Evolutionary conservation across 768 basidiomycete genomes (phyloP), one percentile per base, ranked within the genome.

Genomic region (Pholiota conissans): DNA sequence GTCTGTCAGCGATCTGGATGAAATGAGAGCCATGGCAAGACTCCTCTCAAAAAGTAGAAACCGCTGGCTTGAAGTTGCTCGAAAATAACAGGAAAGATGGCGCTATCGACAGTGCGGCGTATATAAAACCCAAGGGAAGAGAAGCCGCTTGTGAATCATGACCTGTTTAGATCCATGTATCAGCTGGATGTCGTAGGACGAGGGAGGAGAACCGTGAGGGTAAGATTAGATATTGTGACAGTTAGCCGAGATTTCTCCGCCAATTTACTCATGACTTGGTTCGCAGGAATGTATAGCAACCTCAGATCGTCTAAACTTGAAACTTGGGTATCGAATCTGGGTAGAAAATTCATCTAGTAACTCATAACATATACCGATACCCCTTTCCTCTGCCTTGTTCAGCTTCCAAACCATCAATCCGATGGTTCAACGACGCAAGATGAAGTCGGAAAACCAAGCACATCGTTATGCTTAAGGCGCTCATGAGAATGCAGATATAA

Each of bases 401-500:
- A 56, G 65, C 63, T 49, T 82, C 82, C 47, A 72, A 70, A 52
- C 61, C 61, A 35, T 80, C 78, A 29, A 74, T 61, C 60, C 71
- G 62, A 53, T 52, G 61, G 61, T 85, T 85, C 46, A 81, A 59
- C 18, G 60, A 58, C 26, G 60, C 65, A 46, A 86, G 69, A 57
- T 84, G 73, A n/a, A 60, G 61, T 50, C 80, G 74, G 67, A 86
- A 83, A n/a, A 69, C 57, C 63, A 77, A 74, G 58, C 77, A 79
- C 73, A 86, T 77, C 26, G 80, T 61, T 30, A 85, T 81, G 6
- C 79, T 73, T 28, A 80, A 53, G 5, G 76, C 78, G 61, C 75
- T 84, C 58, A 81, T 78, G 52, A 81, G 74, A 42, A 89, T 86
- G 73, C 87, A 90, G 57, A 95, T 88, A 22, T 78, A 82, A 71